Evolutionary conservation across 805 yeast species (phyloP).

Genomic region (Myxozyma mucilagina): DNA sequence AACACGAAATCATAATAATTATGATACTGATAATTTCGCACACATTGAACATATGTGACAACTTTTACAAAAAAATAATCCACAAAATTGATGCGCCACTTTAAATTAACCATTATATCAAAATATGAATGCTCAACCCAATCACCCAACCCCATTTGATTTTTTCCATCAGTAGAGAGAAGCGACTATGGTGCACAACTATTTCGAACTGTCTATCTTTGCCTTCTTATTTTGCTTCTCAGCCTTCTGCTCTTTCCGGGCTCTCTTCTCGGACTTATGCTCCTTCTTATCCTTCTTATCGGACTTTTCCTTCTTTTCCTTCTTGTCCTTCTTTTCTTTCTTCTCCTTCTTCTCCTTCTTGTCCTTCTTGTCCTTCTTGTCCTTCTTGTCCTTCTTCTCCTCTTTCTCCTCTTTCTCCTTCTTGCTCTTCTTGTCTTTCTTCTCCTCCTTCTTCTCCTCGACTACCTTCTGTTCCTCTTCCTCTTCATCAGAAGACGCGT

Average conservation of each 20-base stretch:
- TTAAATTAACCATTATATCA: constrained; percentile 9
- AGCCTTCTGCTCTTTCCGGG: neutral
- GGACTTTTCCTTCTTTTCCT: constrained; percentile 8
- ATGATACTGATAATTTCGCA: neutral
- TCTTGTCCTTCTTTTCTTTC: constrained; percentile 33
- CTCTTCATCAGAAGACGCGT: constrained; percentile 45
- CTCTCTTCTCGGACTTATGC: constrained; percentile 9
- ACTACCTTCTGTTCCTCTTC: constrained; percentile 39
- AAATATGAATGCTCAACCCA: constrained; percentile 16
- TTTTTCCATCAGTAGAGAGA: neutral
- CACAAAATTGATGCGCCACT: constrained; percentile 16
- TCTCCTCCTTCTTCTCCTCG: constrained; percentile 34
- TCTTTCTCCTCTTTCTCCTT: constrained; percentile 40
- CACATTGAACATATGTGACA: neutral
- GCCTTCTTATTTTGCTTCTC: neutral
- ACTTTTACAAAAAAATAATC: constrained; percentile 5
- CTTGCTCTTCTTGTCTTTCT: constrained; percentile 37
- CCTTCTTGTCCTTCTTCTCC: constrained; percentile 37
- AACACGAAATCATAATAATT: neutral
- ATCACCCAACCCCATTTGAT: constrained; percentile 6
- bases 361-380: constrained; percentile 31
- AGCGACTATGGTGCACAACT: constrained; percentile 5
- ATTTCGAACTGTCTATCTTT: neutral
- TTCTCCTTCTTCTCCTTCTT: constrained; percentile 35
- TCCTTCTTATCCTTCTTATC: constrained; percentile 14